Evolutionary conservation across 176 grass and related monocot species (phyloP), one percentile per base, ranked within the genome.

Genomic region (Oryza punctata): DNA sequence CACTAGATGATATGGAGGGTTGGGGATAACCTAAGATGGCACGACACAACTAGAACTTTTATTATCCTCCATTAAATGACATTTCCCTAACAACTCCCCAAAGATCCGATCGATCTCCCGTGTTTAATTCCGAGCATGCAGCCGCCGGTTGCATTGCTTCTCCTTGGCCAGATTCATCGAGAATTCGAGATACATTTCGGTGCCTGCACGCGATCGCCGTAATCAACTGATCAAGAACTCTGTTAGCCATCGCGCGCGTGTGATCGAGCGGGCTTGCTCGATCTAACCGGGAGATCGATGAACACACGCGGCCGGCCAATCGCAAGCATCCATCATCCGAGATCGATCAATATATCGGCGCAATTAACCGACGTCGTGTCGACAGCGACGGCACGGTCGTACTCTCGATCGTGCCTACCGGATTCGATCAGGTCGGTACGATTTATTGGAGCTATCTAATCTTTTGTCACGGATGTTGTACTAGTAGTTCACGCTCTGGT

Each of bases 351-450:
- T 59, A 67, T 18, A 79, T 49, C 21, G 69, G 33, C 45, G 63
- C 81, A 57, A 57, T 57, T 2, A 43, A 54, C 50, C 33, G 46
- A 27, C 69, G 76, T 28, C 81, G 81, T 8, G 26, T 12, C 37
- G 85, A 84, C 79, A 77, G 5, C 38, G 85, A 87, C 72, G 49
- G 65, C 35, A 35, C 7, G 77, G 2, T 80, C 65, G 26, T 61
- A 63, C 75, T 54, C 49, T 19, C 49, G 46, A 49, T 6, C 35
- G 69, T 25, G 12, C 65, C 63, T 30, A 47, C 38, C 57, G 47
- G 15, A 40, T 47, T 59, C 45, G 5, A 24, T 70, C 68, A 10
- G 44, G 52, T 69, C 52, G 19, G 52, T 57, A 57, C 52, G 52
- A 29, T 64, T 35, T 5, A 54, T 46, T 12, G 12, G 65, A 10